Conservation (phyloP, 2,329 filamentous ascomycete species). For the Beauveria sp. region DNA sequence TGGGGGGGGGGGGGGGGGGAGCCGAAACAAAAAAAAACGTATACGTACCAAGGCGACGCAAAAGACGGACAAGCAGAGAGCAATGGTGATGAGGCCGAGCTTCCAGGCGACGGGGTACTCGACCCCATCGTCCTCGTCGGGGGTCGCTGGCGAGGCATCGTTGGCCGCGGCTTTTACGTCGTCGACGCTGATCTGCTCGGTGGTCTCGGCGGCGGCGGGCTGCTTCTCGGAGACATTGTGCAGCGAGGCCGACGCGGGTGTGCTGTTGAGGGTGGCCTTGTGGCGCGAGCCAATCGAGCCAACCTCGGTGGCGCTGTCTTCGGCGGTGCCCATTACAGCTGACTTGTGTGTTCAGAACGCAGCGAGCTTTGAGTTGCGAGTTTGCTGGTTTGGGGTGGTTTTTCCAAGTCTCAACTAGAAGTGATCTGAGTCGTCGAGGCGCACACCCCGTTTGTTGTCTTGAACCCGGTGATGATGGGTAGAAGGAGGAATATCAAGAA, state of each 20-base stretch:
- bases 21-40: conserved; percentile 14
- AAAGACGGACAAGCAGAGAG: conserved; percentile 12
- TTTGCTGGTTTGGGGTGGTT: no score
- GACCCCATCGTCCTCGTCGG: conserved; percentile 23
- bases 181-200: not conserved
- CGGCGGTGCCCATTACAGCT: not conserved
- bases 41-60: conserved; percentile 18
- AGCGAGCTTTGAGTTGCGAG: no score
- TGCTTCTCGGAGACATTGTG: conserved; percentile 1
- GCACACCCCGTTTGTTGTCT: no score
- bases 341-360: no score
- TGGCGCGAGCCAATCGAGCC: conserved; percentile 7
- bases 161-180: not conserved
- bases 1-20: no score
- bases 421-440: no score
- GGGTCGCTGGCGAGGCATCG: not conserved
- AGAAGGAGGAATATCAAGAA: no score
- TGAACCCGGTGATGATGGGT: no score
- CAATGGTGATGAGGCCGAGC: conserved; percentile 10
- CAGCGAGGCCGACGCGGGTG: not conserved
- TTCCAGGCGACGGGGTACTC: conserved; percentile 18
- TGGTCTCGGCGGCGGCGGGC: not conserved
- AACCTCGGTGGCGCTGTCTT: conserved; percentile 11
- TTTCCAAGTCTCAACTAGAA: no score
- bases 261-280: not conserved